Evolutionary conservation across 495 filamentous ascomycete species (phyloP).

Genomic region (Aspergillus cavernicola): DNA sequence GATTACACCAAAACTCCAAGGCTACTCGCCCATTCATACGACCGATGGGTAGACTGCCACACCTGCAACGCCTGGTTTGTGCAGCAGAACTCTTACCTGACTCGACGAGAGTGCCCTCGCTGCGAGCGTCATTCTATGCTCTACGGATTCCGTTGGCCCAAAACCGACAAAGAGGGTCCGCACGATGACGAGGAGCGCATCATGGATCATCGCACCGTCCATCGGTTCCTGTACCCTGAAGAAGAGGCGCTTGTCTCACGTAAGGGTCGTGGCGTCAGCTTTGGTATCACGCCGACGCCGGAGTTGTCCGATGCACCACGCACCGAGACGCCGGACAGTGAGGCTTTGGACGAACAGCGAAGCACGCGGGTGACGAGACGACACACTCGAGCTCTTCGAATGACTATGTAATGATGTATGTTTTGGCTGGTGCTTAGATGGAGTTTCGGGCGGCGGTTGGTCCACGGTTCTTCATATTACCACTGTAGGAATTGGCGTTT

Average conservation of each 20-base stretch:
- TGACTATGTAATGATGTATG: conserved; percentile 36
- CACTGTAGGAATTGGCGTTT: conserved; percentile 7
- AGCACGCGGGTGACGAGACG: conserved; percentile 36
- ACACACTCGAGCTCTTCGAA: conserved; percentile 33
- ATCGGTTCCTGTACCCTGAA: conserved; percentile 63
- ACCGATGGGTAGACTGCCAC: conserved; percentile 82
- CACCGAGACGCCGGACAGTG: conserved; percentile 38
- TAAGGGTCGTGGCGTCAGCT: conserved; percentile 40
- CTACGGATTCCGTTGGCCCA: conserved; percentile 93
- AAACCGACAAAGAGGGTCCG: conserved; percentile 74
- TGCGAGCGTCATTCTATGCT: conserved; percentile 95
- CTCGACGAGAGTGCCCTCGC: conserved; percentile 77
- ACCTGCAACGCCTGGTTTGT: conserved; percentile 79
- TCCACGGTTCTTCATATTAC: background rate
- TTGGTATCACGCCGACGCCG: conserved; percentile 35
- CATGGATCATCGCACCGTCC: conserved; percentile 67
- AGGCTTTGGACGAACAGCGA: conserved; percentile 29
- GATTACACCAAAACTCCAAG: conserved; percentile 74
- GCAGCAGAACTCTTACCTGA: conserved; percentile 80
- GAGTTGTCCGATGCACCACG: conserved; percentile 34
- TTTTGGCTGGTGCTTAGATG: background rate
- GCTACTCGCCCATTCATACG: conserved; percentile 67
- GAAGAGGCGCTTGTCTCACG: conserved; percentile 59
- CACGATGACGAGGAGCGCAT: conserved; percentile 72
- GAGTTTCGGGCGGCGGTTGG: conserved; percentile 13